Evolutionary conservation across 371 early-diverging fungal species (phyloP), one percentile per base, ranked within the genome.

Genomic region (Apophysomyces trapeziformis): DNA sequence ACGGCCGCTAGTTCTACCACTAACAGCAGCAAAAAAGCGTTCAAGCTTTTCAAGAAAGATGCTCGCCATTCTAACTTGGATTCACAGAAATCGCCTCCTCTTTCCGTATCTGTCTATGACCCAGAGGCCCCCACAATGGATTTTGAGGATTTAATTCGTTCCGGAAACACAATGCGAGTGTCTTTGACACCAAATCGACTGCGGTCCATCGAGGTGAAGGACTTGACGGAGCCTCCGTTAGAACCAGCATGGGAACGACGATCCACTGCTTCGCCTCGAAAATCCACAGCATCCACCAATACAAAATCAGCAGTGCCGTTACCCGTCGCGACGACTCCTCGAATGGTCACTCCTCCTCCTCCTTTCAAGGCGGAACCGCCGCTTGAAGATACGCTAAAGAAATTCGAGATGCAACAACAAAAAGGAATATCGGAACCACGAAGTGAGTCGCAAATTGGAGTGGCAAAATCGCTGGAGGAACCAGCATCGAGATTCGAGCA

Each of bases 101-200:
- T 39, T 8, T 62, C 72, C 7, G 59, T 64, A 5, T 61, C 60
- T n/a, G 63, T 72, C n/a, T 68, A 74, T 61, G 57, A 66, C 61
- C 63, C 70, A 12, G 74, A 74, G 26, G 65, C 65, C 18, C 68
- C 68, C 4, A 60, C 64, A 6, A 70, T 75, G 58, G 81, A 85
- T 54, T 87, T 89, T 73, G 89, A 89, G 56, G 83, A 82, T 38
- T 57, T 89, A 3, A 82, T 89, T 39, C 72, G 80, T 32, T 85
- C 84, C 32, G 85, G 85, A 37, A 77, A 80, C 37, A 89, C 89
- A 1, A 80, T 84, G 73, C 81, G 82, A 37, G 86, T 87, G 4
- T 79, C 85, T 2, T 64, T 89, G 46, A 89, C 89, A 16, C 89
- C 89, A 4, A 86, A 83, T 66, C 80, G 89, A 57, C 68, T 89